phyloP scores from a whole-genome alignment of 257 asterid species.

The Salvia rosmarinus region DNA sequence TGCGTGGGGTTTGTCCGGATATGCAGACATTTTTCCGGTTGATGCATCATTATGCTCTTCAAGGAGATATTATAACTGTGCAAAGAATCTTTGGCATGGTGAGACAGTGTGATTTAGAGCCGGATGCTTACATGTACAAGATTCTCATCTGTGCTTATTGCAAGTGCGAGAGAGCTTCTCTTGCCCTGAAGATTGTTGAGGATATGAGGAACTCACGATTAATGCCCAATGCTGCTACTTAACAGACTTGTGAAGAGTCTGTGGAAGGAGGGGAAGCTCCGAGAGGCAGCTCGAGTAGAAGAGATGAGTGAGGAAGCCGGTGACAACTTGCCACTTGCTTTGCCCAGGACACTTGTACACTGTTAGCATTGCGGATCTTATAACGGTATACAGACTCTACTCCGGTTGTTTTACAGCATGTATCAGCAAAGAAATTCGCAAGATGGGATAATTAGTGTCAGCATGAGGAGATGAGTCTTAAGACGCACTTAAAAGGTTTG shows the following conservation, averaged over 20 bases:
- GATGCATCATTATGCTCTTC: constrained; percentile 86
- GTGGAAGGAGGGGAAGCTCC: constrained; percentile 91
- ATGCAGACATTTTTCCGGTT: constrained; percentile 78
- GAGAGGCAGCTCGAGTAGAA: constrained; percentile 92
- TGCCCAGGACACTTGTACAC: constrained; percentile 80
- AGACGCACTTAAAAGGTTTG: constrained; percentile 16
- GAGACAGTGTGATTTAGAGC: constrained; percentile 72
- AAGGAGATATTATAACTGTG: constrained; percentile 78
- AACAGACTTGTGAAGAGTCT: constrained; percentile 79
- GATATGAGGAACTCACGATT: constrained; percentile 67
- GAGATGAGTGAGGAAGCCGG: constrained; percentile 62
- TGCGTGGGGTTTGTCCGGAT: constrained; percentile 65
- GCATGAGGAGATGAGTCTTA: neutral
- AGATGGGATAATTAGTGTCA: constrained; percentile 18
- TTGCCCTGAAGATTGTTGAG: constrained; percentile 79
- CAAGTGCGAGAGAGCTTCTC: constrained; percentile 81
- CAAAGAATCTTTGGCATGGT: constrained; percentile 85
- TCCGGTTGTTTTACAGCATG: constrained; percentile 44
- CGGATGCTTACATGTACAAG: constrained; percentile 85
- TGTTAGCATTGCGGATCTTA: constrained; percentile 65
- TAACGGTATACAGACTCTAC: constrained; percentile 56
- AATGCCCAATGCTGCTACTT: constrained; percentile 64
- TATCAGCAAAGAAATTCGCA: constrained; percentile 9
- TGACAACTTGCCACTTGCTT: constrained; percentile 55
- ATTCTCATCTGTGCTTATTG: constrained; percentile 83